Base-by-base conservation (phyloP, 331 rosid species). In the Erythrophleum ivorense region DNA sequence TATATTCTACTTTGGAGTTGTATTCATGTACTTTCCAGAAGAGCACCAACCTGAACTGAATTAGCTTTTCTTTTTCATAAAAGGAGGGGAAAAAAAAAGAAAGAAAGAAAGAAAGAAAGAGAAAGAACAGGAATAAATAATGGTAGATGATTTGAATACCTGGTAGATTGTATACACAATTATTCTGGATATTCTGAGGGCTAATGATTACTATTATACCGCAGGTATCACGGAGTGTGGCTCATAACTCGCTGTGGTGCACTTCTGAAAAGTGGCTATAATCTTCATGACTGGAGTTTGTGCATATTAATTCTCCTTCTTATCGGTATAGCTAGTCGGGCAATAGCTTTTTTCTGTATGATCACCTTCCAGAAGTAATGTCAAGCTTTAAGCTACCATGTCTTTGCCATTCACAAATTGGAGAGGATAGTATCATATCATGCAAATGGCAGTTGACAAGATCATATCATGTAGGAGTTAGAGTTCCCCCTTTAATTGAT, bases 141-240 rank as follows among this genome's bases (percentile, higher is more conserved):
- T 43, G 48, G 48, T 43, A 4, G 9, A 43, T 43, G 9, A 24
- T 43, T 43, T 43, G 9, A 43, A 6, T 5, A 5, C 3, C 48
- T 43, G 48, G 9, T 50, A n/a, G 49, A 11, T 46, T 49, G 34
- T 38, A 49, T 14, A n/a, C 57, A 45, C 36, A 63, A 24, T 24
- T 24, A 24, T 24, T 24, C 16, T 24, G 76, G 34, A n/a, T 79
- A 66, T 18, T 31, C 5, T 45, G 31, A 6, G 33, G 0, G 24
- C 49, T 54, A 67, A 5, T 19, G 1, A 81, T 45, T 34, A 50
- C 19, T 72, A 38, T 7, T 78, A 38, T 11, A n/a, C 29, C 75
- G 63, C 86, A 93, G 97, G 91, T 90, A 93, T 59, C 73, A 80
- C 58, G 97, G 97, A 67, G 97, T 91, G 71, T 93, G 97, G 97